Percentiles rank a stretch among this genome's conserved stretches.
Conservation (phyloP, 106 monocot genomes). For the Dendrobium catenatum region DNA sequence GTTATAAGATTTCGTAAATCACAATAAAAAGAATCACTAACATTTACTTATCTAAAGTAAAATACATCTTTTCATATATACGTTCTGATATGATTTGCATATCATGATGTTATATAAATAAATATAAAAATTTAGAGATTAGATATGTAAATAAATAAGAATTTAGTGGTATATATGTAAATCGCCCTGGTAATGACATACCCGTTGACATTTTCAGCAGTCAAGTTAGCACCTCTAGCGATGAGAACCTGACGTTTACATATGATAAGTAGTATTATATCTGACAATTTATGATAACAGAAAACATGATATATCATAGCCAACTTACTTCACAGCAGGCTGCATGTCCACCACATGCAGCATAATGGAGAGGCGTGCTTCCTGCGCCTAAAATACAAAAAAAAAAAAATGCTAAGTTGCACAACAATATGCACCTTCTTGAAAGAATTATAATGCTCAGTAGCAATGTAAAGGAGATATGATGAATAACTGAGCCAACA, state of each 20-base stretch:
- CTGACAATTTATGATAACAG: neutral
- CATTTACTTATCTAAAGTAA: too few relatives aligned
- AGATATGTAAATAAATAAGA: too few relatives aligned
- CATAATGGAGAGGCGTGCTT: conserved; percentile 77
- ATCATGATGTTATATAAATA: too few relatives aligned
- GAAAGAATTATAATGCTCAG: neutral
- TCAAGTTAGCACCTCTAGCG: conserved; percentile 77
- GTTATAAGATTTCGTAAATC: neutral
- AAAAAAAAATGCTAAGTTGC: neutral
- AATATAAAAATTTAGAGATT: too few relatives aligned
- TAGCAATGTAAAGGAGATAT: neutral
- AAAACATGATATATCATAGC: neutral
- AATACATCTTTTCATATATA: too few relatives aligned
- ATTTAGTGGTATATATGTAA: too few relatives aligned
- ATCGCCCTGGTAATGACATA: conserved; percentile 23
- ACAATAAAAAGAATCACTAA: too few relatives aligned
- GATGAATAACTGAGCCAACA: neutral
- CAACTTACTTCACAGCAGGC: conserved; percentile 55
- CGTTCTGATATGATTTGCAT: too few relatives aligned
- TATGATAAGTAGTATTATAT: neutral
- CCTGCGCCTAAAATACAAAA: conserved; percentile 41
- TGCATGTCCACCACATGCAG: conserved; percentile 79
- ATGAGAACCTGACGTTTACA: conserved; percentile 58
- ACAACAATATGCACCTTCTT: neutral
- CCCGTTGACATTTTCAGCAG: conserved; percentile 81